These are phyloP conservation scores for Fallopia convolvulus DNA, from an alignment of 148 eudicot genomes.

Conservation along the genomic window DNA sequence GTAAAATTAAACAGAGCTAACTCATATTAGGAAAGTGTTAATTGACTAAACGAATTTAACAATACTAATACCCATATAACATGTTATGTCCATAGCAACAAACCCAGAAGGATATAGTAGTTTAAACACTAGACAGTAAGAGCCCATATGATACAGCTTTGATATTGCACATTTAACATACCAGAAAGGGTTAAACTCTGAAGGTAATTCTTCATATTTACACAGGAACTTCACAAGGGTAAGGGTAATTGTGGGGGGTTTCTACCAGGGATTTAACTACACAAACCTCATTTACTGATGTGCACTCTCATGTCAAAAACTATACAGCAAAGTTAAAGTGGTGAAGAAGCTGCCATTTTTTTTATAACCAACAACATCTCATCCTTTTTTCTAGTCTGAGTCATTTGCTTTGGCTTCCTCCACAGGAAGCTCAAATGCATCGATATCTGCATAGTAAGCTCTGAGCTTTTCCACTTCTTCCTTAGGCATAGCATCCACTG, in stretches of 20 bases:
- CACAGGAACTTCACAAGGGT: background rate
- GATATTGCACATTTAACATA: background rate
- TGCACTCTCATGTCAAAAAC: background rate
- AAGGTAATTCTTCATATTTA: background rate
- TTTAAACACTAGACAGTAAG: background rate
- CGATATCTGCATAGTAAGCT: constrained; percentile 36
- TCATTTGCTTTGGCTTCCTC: constrained; percentile 24
- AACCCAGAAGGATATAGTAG: background rate
- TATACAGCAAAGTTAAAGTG: constrained; percentile 1
- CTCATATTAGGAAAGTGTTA: background rate
- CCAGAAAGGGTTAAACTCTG: background rate
- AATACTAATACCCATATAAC: background rate
- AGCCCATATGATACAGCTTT: background rate
- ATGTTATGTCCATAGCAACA: background rate
- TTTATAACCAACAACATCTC: background rate
- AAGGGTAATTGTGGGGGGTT: background rate
- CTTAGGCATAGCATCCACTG: constrained; percentile 18
- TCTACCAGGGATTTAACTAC: background rate
- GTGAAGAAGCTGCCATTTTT: background rate
- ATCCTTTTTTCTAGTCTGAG: constrained; percentile 11
- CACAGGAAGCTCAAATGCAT: constrained; percentile 31
- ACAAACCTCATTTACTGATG: constrained; percentile 4
- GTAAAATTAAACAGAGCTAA: background rate
- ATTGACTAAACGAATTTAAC: too few relatives aligned
- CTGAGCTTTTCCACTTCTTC: constrained; percentile 34